Percentiles rank a stretch among this genome's conserved stretches.
Conservation (phyloP, 169 alveolate genomes). For the Neospora caninum region DNA sequence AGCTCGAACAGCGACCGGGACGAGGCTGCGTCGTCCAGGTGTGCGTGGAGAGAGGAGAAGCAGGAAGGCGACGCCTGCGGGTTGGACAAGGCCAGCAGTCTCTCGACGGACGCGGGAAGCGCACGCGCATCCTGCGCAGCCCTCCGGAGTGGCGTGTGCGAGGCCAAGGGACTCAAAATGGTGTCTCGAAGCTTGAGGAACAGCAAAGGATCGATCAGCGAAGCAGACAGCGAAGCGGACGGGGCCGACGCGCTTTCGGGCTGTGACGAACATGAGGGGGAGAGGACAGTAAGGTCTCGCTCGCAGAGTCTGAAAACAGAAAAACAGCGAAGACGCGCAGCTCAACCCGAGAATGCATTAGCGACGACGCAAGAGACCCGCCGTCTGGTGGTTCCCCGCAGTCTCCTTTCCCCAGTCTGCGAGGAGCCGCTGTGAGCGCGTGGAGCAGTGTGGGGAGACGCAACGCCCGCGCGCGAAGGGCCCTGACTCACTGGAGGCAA, state of each 20-base stretch:
- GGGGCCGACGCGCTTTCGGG: background rate
- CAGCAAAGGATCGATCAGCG: background rate
- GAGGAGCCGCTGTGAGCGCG: background rate
- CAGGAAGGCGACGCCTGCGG: background rate
- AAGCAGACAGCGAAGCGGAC: background rate
- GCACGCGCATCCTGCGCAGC: background rate
- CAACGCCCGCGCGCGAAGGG: background rate
- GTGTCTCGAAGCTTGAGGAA: slow-evolving; percentile 15
- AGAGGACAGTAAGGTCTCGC: background rate
- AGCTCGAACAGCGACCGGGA: background rate
- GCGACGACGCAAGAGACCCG: background rate
- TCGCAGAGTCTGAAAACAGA: slow-evolving; percentile 5
- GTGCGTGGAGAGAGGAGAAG: background rate
- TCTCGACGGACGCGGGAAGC: background rate
- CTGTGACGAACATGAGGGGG: background rate
- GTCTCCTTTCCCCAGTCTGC: no score
- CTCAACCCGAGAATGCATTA: background rate
- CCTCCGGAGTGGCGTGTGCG: background rate
- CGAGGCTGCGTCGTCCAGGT: background rate
- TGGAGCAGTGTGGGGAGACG: background rate
- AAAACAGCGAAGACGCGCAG: background rate
- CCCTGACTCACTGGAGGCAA: background rate
- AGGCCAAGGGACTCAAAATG: slow-evolving; percentile 9
- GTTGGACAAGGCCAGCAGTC: background rate
- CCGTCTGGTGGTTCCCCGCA: no score